Evolutionary conservation across 176 grass and related monocot species (phyloP), one percentile per base, ranked within the genome.

Genomic region (Hyparrhenia diplandra): DNA sequence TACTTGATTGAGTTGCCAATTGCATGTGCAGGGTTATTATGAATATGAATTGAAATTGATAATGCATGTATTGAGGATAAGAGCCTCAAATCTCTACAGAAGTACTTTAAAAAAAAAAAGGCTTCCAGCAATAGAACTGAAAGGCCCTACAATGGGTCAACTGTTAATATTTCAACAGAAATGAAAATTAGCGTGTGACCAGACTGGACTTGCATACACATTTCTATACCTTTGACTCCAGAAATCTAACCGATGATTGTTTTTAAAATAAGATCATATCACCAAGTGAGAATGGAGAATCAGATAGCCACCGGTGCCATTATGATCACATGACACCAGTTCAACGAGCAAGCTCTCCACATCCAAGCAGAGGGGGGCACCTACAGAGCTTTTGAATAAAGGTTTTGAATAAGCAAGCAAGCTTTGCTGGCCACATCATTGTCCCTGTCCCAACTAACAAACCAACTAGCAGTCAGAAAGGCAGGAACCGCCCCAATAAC

Each of bases 391-490:
- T 67, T 42, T 41, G 36, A 78, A 78, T 40, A 54, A 78, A n/a
- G n/a, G n/a, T n/a, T 67, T 42, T 41, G 36, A n/a, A n/a, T n/a
- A n/a, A n/a, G 13, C 28, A 74, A 55, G 25, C 27, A 87, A 62
- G 71, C 78, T 63, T 76, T 18, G 31, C n/a, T 62, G 78, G 47
- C 71, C 64, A 28, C 37, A 63, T 55, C 55, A 72, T 54, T 58
- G 42, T n/a, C 65, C 64, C 32, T 72, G 73, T 58, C 43, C 43
- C 65, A 78, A 71, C 58, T 78, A 83, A 64, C 74, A 72, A 82
- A 42, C 42, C 64, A 78, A 71, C 57, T 78, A 83, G 52, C 73
- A 72, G 69, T 30, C 55, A 73, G 13, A 31, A 73, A 46, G 43
- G 32, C 57, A 73, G 13, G 41, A 73, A 71, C 59, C 24, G 23